Evolutionary conservation across 805 yeast species (phyloP), one percentile per base, ranked within the genome.

Genomic region (Wickerhamiella hasegawae): DNA sequence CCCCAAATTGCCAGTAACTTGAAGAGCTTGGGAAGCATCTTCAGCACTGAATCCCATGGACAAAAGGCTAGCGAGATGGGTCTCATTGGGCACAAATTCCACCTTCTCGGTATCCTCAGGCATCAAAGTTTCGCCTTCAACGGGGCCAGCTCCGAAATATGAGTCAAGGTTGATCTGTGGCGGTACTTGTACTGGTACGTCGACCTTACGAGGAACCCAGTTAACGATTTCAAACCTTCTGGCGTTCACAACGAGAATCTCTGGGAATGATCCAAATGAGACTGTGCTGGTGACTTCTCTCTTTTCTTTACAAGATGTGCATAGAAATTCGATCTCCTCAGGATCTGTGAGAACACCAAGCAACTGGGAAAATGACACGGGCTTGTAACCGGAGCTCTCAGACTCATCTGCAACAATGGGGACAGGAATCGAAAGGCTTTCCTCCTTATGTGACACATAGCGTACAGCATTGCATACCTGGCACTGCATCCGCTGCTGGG

Each of bases 21-120:
- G 76, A 24, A 87, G 60, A 0, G 87, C 94, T 45, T 74, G 70
- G 21, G 62, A 61, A 29, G 76, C 64, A 33, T 87, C 66, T 17
- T 66, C 64, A 34, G 69, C 70, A 1, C 84, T 69, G 52, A 90
- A 87, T n/a, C 98, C 98, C 95, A 85, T 90, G 15, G 70, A 71
- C 33, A 62, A 53, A 6, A 90, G 65, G 39, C 65, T 62, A 5
- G 63, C 55, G 42, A 83, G 42, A 3, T 48, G 28, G 1, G 71
- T 72, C 1, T 62, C 67, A 22, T 55, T 58, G 40, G 83, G 66
- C 3, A 42, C 47, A 46, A 78, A 80, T 15, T 39, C 40, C 1
- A 5, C 35, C 16, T 35, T 45, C 3, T 31, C 38, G 1, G 38
- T 49, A 2, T 38, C 45, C 5, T 52, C 62, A 2, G 50, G 60